phyloP scores from a whole-genome alignment of 2,329 filamentous ascomycete species.

The Leptographium galeiforme region DNA sequence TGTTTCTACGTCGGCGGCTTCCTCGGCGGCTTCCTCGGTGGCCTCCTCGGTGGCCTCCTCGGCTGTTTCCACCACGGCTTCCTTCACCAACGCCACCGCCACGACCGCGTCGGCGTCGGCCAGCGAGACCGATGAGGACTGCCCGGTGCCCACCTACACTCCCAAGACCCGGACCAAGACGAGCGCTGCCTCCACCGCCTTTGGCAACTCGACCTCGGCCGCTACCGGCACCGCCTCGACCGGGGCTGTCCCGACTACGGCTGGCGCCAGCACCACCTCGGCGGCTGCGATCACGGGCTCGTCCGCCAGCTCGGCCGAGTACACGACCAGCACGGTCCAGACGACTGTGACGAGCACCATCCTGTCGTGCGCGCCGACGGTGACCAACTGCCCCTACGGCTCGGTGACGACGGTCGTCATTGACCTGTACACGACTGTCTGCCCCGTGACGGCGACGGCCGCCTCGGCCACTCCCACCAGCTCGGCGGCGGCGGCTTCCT shows the following conservation, averaged over 20 bases:
- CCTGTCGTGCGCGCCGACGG: conserved; percentile 11
- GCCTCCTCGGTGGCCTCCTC: no score
- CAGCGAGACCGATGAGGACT: background rate
- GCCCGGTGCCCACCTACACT: no score
- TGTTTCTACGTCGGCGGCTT: conserved; percentile 9
- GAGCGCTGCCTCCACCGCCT: conserved; percentile 16
- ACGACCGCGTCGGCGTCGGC: background rate
- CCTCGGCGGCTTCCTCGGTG: conserved; percentile 18
- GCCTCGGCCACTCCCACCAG: background rate
- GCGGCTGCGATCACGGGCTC: background rate
- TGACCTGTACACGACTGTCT: conserved; percentile 13
- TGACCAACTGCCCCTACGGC: conserved; percentile 13
- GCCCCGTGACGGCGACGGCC: conserved; percentile 8
- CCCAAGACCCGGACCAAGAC: no score
- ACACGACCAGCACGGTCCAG: conserved; percentile 24
- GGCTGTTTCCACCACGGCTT: no score
- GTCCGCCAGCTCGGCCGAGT: background rate
- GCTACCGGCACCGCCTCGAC: no score
- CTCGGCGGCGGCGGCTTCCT: background rate
- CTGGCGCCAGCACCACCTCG: conserved; percentile 12
- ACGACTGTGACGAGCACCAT: conserved; percentile 21
- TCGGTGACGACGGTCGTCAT: conserved; percentile 10
- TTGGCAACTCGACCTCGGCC: conserved; percentile 8
- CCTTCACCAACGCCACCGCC: no score
- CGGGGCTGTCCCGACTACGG: background rate